Conservation (phyloP, 2,329 filamentous ascomycete species). For the Fusarium luffae region DNA sequence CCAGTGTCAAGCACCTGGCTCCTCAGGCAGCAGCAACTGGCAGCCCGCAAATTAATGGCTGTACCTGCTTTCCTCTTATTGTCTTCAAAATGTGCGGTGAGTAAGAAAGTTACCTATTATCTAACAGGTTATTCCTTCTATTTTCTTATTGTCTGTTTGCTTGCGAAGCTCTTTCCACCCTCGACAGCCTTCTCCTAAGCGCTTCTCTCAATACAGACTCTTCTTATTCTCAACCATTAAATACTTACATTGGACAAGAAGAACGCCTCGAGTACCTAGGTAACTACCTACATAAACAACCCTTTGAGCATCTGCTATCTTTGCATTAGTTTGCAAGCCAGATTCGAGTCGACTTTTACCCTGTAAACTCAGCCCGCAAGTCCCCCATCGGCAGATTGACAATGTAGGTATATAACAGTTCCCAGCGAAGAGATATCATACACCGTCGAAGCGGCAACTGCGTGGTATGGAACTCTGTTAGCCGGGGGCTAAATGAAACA, state of each 20-base stretch:
- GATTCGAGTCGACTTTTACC: background rate
- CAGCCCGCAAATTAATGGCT: background rate
- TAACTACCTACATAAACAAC: background rate
- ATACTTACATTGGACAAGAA: background rate
- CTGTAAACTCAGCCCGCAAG: background rate
- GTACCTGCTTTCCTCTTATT: background rate
- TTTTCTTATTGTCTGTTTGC: background rate
- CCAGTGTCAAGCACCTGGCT: constrained; percentile 30
- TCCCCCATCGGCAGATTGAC: background rate
- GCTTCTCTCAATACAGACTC: background rate
- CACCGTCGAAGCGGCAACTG: constrained; percentile 70
- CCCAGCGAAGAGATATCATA: constrained; percentile 73
- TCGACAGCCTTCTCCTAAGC: background rate
- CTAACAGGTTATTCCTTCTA: background rate
- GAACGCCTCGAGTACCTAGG: background rate
- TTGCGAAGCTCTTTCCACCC: background rate
- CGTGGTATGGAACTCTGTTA: constrained; percentile 61
- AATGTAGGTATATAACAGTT: background rate
- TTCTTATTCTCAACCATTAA: background rate
- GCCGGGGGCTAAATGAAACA: constrained; percentile 59
- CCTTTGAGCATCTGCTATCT: background rate
- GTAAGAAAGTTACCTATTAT: background rate
- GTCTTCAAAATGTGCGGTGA: too few relatives aligned
- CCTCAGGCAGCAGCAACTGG: constrained; percentile 26
- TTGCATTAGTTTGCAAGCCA: background rate